Percentiles rank a stretch among this genome's conserved stretches.
Conservation (phyloP, 2,329 filamentous ascomycete species). For the Xylariaceae sp. region DNA sequence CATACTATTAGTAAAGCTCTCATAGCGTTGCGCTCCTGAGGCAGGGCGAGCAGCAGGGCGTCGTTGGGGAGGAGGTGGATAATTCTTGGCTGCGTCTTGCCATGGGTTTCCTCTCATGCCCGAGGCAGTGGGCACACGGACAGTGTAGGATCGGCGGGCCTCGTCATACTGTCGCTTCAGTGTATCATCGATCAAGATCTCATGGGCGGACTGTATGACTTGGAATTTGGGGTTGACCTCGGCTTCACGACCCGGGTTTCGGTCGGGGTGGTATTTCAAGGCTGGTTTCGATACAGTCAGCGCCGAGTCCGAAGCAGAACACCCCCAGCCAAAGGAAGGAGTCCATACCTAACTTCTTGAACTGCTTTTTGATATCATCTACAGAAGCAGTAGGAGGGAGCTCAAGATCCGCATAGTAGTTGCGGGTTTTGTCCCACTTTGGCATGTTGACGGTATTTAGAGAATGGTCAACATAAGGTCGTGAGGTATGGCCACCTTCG, state of each 20-base stretch:
- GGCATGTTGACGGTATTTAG: conserved; percentile 47
- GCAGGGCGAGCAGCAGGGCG: conserved; percentile 20
- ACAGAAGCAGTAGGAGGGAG: conserved; percentile 62
- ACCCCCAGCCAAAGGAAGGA: neutral
- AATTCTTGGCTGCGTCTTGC: conserved; percentile 44
- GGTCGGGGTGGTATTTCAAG: conserved; percentile 82
- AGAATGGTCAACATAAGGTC: conserved; percentile 6
- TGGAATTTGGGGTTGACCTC: conserved; percentile 82
- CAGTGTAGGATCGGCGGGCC: conserved; percentile 30
- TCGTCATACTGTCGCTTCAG: conserved; percentile 51
- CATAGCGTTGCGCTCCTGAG: conserved; percentile 42
- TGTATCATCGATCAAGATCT: conserved; percentile 57
- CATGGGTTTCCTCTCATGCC: conserved; percentile 56
- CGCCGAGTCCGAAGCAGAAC: neutral
- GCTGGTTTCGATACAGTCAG: conserved; percentile 42
- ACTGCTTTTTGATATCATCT: conserved; percentile 80
- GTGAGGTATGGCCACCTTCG: too few relatives aligned
- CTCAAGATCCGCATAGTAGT: conserved; percentile 85
- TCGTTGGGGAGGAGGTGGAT: conserved; percentile 43
- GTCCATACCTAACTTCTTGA: conserved; percentile 69
- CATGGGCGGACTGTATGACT: conserved; percentile 79
- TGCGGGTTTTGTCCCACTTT: conserved; percentile 62
- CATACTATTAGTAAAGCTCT: conserved; percentile 18
- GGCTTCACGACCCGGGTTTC: conserved; percentile 76
- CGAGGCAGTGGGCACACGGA: conserved; percentile 44